Conservation (phyloP, 345 rosid genomes). For the Arabidopsis suecica region DNA sequence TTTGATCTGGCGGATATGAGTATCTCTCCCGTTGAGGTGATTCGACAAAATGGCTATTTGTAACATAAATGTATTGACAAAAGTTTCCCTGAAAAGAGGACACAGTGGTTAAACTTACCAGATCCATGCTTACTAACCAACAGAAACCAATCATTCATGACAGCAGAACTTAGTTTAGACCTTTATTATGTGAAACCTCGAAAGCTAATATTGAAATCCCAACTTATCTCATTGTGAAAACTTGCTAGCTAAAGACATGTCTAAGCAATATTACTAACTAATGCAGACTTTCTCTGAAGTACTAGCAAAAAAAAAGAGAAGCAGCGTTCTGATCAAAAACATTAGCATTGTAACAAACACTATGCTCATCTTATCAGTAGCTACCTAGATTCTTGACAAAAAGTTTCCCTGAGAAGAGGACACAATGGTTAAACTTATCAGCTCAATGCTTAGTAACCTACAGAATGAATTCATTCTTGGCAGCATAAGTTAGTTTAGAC, state of each 20-base stretch:
- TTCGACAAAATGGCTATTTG: conserved; percentile 85
- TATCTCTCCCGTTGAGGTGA: conserved; percentile 88
- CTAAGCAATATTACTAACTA: conserved; percentile 1
- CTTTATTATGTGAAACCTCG: background rate
- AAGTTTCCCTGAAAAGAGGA: conserved; percentile 70
- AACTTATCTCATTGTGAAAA: conserved; percentile 26
- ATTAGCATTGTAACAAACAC: conserved; percentile 16
- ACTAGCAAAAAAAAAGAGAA: background rate
- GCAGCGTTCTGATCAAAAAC: background rate
- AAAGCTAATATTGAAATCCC: background rate
- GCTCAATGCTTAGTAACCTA: too few species aligned
- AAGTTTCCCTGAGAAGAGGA: too few species aligned
- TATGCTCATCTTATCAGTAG: conserved; percentile 14
- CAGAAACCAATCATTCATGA: background rate
- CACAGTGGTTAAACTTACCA: conserved; percentile 7
- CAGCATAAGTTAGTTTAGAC: too few species aligned
- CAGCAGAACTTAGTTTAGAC: background rate
- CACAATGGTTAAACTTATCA: too few species aligned
- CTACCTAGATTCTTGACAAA: background rate
- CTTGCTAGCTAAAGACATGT: conserved; percentile 3
- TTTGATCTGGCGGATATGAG: conserved; percentile 92
- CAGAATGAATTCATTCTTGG: background rate
- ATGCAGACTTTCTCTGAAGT: background rate
- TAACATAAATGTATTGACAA: conserved; percentile 86
- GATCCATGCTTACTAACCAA: background rate